Evolutionary conservation across 805 yeast genomes (phyloP).

Genomic region (Wickerhamomyces hampshirensis): DNA sequence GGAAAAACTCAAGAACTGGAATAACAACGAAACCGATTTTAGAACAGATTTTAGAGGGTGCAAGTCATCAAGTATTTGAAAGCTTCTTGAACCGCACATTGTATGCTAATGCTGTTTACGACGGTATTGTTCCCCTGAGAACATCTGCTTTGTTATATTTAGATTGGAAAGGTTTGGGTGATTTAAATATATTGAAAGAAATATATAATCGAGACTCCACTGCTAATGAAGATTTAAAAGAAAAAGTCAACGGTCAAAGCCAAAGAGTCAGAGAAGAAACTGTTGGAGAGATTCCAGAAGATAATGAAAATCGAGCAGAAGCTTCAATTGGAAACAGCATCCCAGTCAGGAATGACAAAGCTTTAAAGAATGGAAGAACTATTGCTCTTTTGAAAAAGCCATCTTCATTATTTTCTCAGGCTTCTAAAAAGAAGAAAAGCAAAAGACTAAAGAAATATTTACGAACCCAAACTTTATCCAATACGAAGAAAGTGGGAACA

Average conservation of each 20-base stretch:
- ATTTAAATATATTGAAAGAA: conserved; percentile 34
- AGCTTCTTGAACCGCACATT: conserved; percentile 67
- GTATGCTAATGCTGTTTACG: conserved; percentile 87
- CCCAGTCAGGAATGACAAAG: too few relatives aligned
- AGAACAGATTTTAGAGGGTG: conserved; percentile 69
- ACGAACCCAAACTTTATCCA: conserved; percentile 20
- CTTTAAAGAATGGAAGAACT: background rate
- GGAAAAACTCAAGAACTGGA: conserved; percentile 7
- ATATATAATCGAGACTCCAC: conserved; percentile 13
- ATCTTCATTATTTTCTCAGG: conserved; percentile 5
- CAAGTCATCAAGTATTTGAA: conserved; percentile 60
- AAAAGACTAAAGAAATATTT: conserved; percentile 18
- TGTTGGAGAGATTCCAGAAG: conserved; percentile 13
- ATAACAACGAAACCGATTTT: conserved; percentile 54
- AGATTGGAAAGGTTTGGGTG: conserved; percentile 74
- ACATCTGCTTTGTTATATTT: conserved; percentile 82
- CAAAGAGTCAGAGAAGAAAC: conserved; percentile 23
- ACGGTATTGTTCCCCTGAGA: conserved; percentile 92
- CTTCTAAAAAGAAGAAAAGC: conserved; percentile 5
- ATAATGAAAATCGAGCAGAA: conserved; percentile 2
- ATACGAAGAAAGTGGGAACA: conserved; percentile 1
- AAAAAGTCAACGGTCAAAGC: conserved; percentile 2
- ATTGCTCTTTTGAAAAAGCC: conserved; percentile 2
- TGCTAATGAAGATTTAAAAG: conserved; percentile 2
- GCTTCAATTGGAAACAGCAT: conserved; percentile 12